Evolutionary conservation across 2,329 filamentous ascomycete species (phyloP).

Genomic region (Orbilia brochopaga): DNA sequence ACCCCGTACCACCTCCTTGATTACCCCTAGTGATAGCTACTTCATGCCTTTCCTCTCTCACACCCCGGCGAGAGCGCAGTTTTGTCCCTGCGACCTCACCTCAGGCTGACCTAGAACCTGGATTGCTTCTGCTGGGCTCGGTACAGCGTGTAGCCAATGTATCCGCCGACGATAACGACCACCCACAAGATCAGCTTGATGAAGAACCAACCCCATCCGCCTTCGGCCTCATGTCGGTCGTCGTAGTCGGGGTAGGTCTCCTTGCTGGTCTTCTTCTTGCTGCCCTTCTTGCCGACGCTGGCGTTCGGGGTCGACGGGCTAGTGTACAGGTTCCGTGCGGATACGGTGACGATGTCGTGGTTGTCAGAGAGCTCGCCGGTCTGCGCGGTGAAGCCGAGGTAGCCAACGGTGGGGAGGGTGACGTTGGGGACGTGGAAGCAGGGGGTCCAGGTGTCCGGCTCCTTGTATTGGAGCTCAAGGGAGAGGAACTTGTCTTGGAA

Average conservation of each 20-base stretch:
- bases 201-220: conserved; percentile 73
- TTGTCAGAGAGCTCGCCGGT: conserved; percentile 92
- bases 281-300: conserved; percentile 59
- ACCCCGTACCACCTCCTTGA: too few species aligned
- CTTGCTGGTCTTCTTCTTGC: conserved; percentile 59
- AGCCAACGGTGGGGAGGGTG: conserved; percentile 77
- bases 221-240: conserved; percentile 53
- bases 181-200: conserved; percentile 83
- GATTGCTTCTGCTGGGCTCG: conserved; percentile 65
- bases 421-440: conserved; percentile 80
- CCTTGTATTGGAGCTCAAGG: conserved; percentile 93
- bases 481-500: conserved; percentile 93
- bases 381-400: conserved; percentile 81
- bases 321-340: conserved; percentile 85
- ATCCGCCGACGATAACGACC: conserved; percentile 72
- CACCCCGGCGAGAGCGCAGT: too few species aligned
- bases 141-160: conserved; percentile 85
- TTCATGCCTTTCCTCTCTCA: too few species aligned
- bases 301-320: conserved; percentile 57
- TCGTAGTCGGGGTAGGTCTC: conserved; percentile 32
- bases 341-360: conserved; percentile 90
- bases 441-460: conserved; percentile 81
- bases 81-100: neutral
- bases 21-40: too few species aligned
- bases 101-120: conserved; percentile 47